phyloP scores from a whole-genome alignment of 1,284 basidiomycete genomes.

The Heliocybe sulcata region DNA sequence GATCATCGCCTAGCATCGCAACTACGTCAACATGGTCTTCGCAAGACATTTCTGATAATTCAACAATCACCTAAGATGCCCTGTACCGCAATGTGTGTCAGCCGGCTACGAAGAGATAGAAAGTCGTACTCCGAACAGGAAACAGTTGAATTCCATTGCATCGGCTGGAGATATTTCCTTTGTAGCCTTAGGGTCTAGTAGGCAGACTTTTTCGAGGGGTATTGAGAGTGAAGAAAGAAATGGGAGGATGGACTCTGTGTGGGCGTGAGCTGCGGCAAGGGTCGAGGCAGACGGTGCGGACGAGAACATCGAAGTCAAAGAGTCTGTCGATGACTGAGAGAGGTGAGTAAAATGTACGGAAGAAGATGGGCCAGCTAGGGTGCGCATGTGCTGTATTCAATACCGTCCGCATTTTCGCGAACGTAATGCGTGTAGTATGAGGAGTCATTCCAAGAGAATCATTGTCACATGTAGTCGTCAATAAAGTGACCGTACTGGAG shows the following conservation, averaged over 20 bases:
- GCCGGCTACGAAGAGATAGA: neutral
- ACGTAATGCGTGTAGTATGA: too few species aligned
- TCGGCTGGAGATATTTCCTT: conserved; percentile 67
- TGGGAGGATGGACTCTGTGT: conserved; percentile 58
- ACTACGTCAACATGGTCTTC: neutral
- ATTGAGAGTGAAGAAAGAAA: conserved; percentile 50
- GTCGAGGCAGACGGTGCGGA: conserved; percentile 11
- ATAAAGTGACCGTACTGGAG: too few species aligned
- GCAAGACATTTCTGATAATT: conserved; percentile 1
- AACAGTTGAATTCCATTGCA: conserved; percentile 73
- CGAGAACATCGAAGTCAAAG: conserved; percentile 41
- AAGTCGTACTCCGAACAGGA: conserved; percentile 72
- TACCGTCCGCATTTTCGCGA: too few species aligned
- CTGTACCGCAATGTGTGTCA: conserved; percentile 7
- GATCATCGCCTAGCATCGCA: conserved; percentile 66
- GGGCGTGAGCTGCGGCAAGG: conserved; percentile 39
- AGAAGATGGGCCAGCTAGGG: conserved; percentile 58
- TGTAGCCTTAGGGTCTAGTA: conserved; percentile 84
- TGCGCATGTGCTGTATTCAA: conserved; percentile 89
- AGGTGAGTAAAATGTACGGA: conserved; percentile 82
- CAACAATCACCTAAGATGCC: conserved; percentile 40
- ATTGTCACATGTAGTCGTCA: too few species aligned
- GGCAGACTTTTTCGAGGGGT: conserved; percentile 61
- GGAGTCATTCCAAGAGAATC: too few species aligned
- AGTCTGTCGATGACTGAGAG: conserved; percentile 58